phyloP scores from a whole-genome alignment of 768 basidiomycete genomes.

The Leucocoprinus birnbaumii region DNA sequence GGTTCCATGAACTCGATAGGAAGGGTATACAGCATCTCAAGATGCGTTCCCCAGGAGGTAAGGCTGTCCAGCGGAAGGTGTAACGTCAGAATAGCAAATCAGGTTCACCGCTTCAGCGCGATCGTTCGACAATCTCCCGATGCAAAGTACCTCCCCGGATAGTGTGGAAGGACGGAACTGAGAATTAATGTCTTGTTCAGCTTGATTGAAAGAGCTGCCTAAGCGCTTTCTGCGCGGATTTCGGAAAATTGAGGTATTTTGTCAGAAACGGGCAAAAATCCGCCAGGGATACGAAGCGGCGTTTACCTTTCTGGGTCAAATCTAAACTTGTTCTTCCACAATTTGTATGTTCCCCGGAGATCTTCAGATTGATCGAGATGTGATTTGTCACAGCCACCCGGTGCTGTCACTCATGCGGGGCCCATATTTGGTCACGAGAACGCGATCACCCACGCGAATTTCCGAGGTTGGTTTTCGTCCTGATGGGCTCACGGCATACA shows the following conservation, averaged over 20 bases:
- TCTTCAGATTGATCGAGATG: conserved; percentile 16
- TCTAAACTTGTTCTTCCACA: conserved; percentile 17
- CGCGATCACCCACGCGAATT: conserved; percentile 16
- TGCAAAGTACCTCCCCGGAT: background rate
- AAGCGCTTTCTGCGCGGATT: background rate
- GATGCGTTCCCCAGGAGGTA: conserved; percentile 23
- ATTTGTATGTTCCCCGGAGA: background rate
- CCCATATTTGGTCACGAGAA: conserved; percentile 15
- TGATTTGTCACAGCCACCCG: conserved; percentile 17
- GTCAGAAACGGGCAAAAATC: conserved; percentile 1
- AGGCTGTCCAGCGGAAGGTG: conserved; percentile 29
- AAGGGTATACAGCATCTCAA: conserved; percentile 8
- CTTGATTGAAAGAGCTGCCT: background rate
- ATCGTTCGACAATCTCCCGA: conserved; percentile 25
- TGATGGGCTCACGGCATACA: conserved; percentile 2
- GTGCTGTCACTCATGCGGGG: conserved; percentile 14
- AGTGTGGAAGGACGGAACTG: conserved; percentile 2
- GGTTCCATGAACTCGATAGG: background rate
- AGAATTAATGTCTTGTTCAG: background rate
- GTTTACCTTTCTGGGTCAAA: conserved; percentile 18
- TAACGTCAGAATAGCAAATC: conserved; percentile 19
- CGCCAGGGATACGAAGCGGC: conserved; percentile 22
- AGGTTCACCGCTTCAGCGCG: conserved; percentile 21
- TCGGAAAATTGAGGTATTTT: background rate
- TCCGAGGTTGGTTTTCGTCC: conserved; percentile 13